Evolutionary conservation across 2,329 filamentous ascomycete genomes (phyloP).

Genomic region (Penicillium palitans): DNA sequence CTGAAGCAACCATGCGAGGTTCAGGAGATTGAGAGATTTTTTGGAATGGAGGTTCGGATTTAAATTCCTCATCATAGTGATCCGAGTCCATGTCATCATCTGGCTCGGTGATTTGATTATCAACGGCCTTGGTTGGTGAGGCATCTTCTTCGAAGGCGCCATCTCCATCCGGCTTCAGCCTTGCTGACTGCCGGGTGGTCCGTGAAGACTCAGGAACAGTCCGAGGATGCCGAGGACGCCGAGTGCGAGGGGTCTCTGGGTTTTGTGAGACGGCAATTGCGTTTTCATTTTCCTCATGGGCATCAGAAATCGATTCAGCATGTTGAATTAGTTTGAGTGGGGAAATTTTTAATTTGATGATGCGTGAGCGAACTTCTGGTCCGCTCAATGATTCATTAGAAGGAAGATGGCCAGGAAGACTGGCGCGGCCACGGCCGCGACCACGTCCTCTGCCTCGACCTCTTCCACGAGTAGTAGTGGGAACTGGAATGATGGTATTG

Average conservation of each 20-base stretch:
- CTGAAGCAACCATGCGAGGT: constrained; percentile 13
- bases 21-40: constrained; percentile 18
- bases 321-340: constrained; percentile 7
- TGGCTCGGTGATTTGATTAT: constrained; percentile 9
- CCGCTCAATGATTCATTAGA: constrained; percentile 6
- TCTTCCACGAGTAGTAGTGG: constrained; percentile 16
- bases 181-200: constrained; percentile 38
- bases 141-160: constrained; percentile 21
- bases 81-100: constrained; percentile 15
- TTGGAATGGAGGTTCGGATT: constrained; percentile 15
- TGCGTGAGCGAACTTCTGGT: constrained; percentile 16
- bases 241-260: constrained; percentile 35
- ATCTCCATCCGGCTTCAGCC: constrained; percentile 30
- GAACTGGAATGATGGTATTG: constrained; percentile 7
- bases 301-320: neutral
- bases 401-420: constrained; percentile 11
- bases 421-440: constrained; percentile 17
- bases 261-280: constrained; percentile 10
- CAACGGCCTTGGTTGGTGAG: constrained; percentile 13
- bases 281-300: constrained; percentile 11
- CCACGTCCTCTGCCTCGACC: constrained; percentile 21
- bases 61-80: constrained; percentile 13
- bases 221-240: constrained; percentile 34
- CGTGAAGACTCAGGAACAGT: constrained; percentile 35
- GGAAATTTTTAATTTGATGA: constrained; percentile 19